Evolutionary conservation across 106 monocot species (phyloP), one percentile per base, ranked within the genome.

Genomic region (Amphibolis antarctica): DNA sequence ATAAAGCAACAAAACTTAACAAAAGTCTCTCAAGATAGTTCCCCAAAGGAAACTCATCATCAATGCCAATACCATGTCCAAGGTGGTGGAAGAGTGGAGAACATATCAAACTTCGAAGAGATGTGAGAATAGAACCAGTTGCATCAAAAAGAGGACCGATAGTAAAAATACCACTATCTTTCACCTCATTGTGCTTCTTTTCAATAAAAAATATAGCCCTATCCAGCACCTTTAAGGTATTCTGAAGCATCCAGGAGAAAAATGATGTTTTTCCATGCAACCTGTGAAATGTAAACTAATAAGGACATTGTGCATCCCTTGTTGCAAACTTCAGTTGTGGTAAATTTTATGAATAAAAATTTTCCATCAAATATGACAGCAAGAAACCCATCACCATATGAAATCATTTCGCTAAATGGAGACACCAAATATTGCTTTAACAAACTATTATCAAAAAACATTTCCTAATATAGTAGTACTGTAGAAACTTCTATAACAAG

Each of bases 11-110:
- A 36, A 94, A 72, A 71, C 68, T 70, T 6, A 67, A 51, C 59
- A 94, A 60, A 69, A 89, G 79, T 44, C 71, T 74, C 64, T 94
- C 89, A 64, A 78, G 67, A n/a, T 63, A 75, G 43, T 67, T 66
- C 68, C 71, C 51, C 15, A 66, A 42, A 50, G 62, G 64, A 26
- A 66, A 67, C 22, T 76, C 70, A 5, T 30, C 49, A 51, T 69
- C 54, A 47, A 59, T 59, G 42, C 3, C 3, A 42, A 46, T 69
- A 66, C 59, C 54, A 51, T 71, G 60, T 43, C 65, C 69, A 28
- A 46, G 53, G 46, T 66, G 47, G 30, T 12, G 25, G 66, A 94
- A 84, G 59, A 94, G 50, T 60, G 86, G 86, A 64, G 75, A 86
- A 22, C 73, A 66, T 21, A 78, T 55, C 46, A 94, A 70, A 59